Base-by-base conservation (phyloP, 2,329 filamentous ascomycete species). In the Magnaporthales sp. region DNA sequence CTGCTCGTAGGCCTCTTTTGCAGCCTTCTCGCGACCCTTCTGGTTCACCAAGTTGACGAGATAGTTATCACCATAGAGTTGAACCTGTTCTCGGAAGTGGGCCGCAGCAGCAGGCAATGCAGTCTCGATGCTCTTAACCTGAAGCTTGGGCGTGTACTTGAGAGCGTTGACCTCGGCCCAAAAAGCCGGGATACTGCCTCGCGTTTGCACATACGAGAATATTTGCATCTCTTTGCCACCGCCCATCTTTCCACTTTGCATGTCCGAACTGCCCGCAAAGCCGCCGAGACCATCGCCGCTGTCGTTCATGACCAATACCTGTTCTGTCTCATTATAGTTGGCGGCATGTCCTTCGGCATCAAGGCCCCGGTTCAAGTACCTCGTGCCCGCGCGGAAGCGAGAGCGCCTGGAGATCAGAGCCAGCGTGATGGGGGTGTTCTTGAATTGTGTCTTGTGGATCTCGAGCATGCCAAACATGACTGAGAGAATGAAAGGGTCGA, bases 301-400 rank as follows among this genome's bases (percentile, higher is more conserved):
- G 77, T 98, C 95, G 73, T 98, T 98, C 71, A 98, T 79, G 51
- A 99, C 87, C 68, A 97, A 84, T 38, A 95, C 83, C 76, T 99
- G 95, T 76, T 99, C 95, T 0, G 95, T 98, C 82, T 99, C 95
- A 75, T 99, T 99, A 84, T 94, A 99, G 77, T 99, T 99, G 70
- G 95, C 92, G n/a, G 95, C 95, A 76, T 98, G 88, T 27, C 95
- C 95, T 69, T 95, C 84, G 70, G 97, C 93, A 74, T 99, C 94
- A 62, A 98, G 87, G 65, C 95, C 95, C 70, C 95, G 89, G 2
- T 95, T 96, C 76, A 99, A 95, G 79, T 97, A 98, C 75, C 96
- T 85, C 19, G 95, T 98, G 61, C 95, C 95, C 46, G 89, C 93
- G 69, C 94, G 87, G 77, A 95, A 89, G 71, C 96, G 86, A 26